A percentile compares a stretch with the other conserved stretches of the same genome.
phyloP scores from a whole-genome alignment of 2,329 filamentous ascomycete species.

The Fusarium sp. region DNA sequence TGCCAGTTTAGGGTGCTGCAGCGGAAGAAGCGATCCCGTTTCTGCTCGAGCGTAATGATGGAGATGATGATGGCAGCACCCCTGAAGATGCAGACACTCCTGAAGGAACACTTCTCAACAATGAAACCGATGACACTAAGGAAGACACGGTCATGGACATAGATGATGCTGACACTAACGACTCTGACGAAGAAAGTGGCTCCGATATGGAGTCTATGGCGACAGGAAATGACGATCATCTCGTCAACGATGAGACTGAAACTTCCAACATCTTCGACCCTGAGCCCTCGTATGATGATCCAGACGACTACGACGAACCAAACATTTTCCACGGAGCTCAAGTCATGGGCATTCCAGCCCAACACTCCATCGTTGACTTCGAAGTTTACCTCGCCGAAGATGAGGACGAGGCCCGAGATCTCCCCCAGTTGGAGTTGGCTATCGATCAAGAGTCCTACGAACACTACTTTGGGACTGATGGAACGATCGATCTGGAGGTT shows the following conservation, averaged over 20 bases:
- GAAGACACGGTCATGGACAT: background rate
- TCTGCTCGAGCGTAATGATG: background rate
- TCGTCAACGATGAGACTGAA: conserved; percentile 13
- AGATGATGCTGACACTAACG: background rate
- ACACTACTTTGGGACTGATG: conserved; percentile 31
- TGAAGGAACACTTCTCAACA: background rate
- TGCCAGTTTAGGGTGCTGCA: conserved; percentile 43
- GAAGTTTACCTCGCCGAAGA: conserved; percentile 44
- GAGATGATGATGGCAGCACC: background rate
- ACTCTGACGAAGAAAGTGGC: background rate
- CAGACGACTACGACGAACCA: conserved; percentile 16
- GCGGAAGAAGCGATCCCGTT: background rate
- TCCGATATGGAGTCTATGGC: background rate
- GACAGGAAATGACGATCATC: background rate
- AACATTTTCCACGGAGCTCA: conserved; percentile 45
- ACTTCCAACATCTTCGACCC: conserved; percentile 35
- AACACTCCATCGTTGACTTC: conserved; percentile 37
- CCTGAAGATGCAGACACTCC: background rate
- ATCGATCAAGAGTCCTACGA: conserved; percentile 44
- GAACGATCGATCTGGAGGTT: conserved; percentile 44
- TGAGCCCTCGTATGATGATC: conserved; percentile 33
- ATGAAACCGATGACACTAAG: background rate
- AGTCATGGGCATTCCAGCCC: conserved; percentile 16
- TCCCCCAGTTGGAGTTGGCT: conserved; percentile 45
- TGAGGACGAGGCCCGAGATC: conserved; percentile 35